phyloP scores from a whole-genome alignment of 2,329 filamentous ascomycete species.

The Endocalyx cinctus region DNA sequence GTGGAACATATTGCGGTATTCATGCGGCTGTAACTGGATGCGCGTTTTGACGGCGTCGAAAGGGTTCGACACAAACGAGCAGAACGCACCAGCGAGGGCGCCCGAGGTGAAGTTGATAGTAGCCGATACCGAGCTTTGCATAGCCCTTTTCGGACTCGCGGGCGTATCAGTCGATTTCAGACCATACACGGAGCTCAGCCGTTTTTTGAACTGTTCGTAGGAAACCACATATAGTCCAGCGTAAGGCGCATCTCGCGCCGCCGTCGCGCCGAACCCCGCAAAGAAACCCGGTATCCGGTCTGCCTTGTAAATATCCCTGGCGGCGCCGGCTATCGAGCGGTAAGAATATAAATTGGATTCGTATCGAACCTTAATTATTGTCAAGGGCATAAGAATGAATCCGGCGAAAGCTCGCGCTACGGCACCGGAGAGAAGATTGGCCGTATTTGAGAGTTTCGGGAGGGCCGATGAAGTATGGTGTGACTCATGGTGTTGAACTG shows the following conservation, averaged over 20 bases:
- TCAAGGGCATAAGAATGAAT: conserved; percentile 91
- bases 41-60: conserved; percentile 96
- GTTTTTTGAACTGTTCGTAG: conserved; percentile 78
- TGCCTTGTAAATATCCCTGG: conserved; percentile 64
- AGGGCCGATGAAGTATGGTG: conserved; percentile 59
- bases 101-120: conserved; percentile 84
- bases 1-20: conserved; percentile 78
- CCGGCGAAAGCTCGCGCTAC: conserved; percentile 80
- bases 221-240: conserved; percentile 91
- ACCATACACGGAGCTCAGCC: conserved; percentile 39
- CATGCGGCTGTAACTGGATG: conserved; percentile 80
- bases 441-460: conserved; percentile 75
- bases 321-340: conserved; percentile 67
- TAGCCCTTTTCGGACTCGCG: conserved; percentile 10
- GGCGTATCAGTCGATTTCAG: conserved; percentile 2
- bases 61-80: conserved; percentile 87
- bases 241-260: conserved; percentile 91
- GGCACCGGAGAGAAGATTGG: conserved; percentile 82
- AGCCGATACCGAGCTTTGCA: conserved; percentile 44
- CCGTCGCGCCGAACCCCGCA: conserved; percentile 87
- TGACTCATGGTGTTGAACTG: conserved; percentile 5
- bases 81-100: conserved; percentile 72
- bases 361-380: conserved; percentile 93
- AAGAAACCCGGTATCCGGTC: conserved; percentile 85
- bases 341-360: conserved; percentile 86